Evolutionary conservation across 192 early-diverging fungal genomes (phyloP), one percentile per base, ranked within the genome.

Genomic region (Linderina pennispora): DNA sequence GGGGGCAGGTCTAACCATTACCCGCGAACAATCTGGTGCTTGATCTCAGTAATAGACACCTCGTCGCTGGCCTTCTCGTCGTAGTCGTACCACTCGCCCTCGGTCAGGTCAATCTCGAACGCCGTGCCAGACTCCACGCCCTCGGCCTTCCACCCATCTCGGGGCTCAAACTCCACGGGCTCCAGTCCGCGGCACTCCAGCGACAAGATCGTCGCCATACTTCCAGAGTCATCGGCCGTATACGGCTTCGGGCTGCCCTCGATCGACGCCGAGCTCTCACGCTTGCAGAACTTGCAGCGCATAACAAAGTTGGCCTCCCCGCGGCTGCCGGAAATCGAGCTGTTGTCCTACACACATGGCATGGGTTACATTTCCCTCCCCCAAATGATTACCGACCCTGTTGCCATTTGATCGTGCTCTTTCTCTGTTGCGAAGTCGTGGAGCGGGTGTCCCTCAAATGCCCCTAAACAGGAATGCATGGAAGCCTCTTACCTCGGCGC

Each of bases 211-310:
- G 76, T 73, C 39, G 78, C 78, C 34, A 81, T 83, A 43, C 77
- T 42, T 11, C 75, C 83, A 47, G 40, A 82, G 37, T 78, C 63
- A 31, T 84, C 83, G 16, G 51, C 61, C 3, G 52, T 57, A 45
- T 62, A 74, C 4, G 51, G 33, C 6, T 20, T 23, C 3, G 58
- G 54, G 0, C 25, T 36, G 8, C 42, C 36, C 9, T 47, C 41
- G 22, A 58, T 77, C 74, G 75, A 74, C 19, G 78, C 77, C 21
- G 79, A 83, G 38, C 73, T 65, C 53, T 87, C 84, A 35, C 84
- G 80, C 52, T 83, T 86, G 69, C 89, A 93, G 52, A 88, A 89
- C 74, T 94, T 90, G 82, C 91, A 97, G 31, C 64, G 61, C 87
- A 97, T 92, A 23, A 88, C 83, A 31, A 94, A 58, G 59, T 94